Evolutionary conservation across 306 rosid species (phyloP).

Genomic region (Pachyrhizus erosus): DNA sequence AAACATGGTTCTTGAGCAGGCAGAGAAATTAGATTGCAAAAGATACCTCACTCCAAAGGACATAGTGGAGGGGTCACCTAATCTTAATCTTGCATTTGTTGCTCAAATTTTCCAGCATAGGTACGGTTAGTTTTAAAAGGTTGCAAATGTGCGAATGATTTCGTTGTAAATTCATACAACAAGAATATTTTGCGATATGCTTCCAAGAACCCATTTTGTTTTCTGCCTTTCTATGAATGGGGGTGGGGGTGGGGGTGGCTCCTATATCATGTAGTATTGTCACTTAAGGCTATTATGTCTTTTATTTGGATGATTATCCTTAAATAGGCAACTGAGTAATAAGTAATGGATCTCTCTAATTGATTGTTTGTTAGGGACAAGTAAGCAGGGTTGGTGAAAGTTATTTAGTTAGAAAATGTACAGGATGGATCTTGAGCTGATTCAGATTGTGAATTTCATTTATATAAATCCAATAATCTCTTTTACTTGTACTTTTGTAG

Average conservation of each 20-base stretch:
- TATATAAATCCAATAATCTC: slow-evolving; percentile 15
- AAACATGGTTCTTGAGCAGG: slow-evolving; percentile 89
- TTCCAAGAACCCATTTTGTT: slow-evolving; percentile 13
- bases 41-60: slow-evolving; percentile 92
- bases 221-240: background rate
- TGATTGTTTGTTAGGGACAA: slow-evolving; percentile 25
- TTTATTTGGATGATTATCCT: slow-evolving; percentile 24
- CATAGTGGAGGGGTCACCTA: slow-evolving; percentile 95
- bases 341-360: slow-evolving; percentile 30
- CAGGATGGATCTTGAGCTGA: slow-evolving; percentile 4
- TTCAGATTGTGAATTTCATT: slow-evolving; percentile 27
- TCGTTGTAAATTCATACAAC: background rate
- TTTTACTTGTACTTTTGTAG: slow-evolving; percentile 55
- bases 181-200: slow-evolving; percentile 15
- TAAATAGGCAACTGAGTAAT: slow-evolving; percentile 5
- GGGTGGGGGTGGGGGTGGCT: background rate
- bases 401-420: background rate
- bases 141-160: slow-evolving; percentile 23
- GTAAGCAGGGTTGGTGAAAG: slow-evolving; percentile 8
- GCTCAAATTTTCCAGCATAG: slow-evolving; percentile 98
- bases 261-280: background rate
- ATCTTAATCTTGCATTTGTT: slow-evolving; percentile 99
- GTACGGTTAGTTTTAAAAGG: slow-evolving; percentile 56
- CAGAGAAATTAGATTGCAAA: slow-evolving; percentile 94
- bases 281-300: background rate